Evolutionary conservation across 2,329 filamentous ascomycete genomes (phyloP), one percentile per base, ranked within the genome.

Genomic region (Hypomyces rosellus): DNA sequence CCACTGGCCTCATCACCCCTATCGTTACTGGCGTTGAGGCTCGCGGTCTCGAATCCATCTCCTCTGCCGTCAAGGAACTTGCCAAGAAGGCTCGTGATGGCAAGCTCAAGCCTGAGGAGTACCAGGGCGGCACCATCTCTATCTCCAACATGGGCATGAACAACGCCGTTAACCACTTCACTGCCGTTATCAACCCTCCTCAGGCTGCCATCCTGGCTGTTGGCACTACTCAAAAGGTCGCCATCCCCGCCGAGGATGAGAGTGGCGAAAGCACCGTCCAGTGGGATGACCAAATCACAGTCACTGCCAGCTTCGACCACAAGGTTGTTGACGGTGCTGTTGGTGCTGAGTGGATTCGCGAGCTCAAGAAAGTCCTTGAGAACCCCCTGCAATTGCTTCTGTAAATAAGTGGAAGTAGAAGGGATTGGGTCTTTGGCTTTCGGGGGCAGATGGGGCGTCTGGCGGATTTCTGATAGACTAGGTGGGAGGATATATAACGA

Each of bases 81-180:
- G 91, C 91, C 68, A 96, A 95, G 84, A 89, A 89, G 69, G 93
- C 93, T 56, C 84, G 90, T 55, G 93, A 97, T 62, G 88, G 89
- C 75, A 99, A 97, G 84, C 87, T 99, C 63, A 97, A 97, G 86
- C 93, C 93, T 44, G 92, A 99, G 72, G 91, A 99, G 75, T 99
- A 95, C 84, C 92, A 96, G 80, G 93, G 93, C 50, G 93, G 93
- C 69, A 95, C 89, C 69, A 96, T 99, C 75, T 96, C 92, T 71
- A 97, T 99, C 74, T 95, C 89, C 76, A 99, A 99, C 84, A 95
- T 99, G 93, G 93, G 93, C 73, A 99, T 99, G 93, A 99, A 99
- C 82, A 67, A 85, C 44, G 92, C 93, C 46, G 86, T 99, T 56
- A 91, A 97, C 74, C 84, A 91, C 69, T 99, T 99, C 76, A 97